These are phyloP conservation scores for Rosellinia necatrix DNA, from an alignment of 2,329 filamentous ascomycete species.

Conservation along the genomic window DNA sequence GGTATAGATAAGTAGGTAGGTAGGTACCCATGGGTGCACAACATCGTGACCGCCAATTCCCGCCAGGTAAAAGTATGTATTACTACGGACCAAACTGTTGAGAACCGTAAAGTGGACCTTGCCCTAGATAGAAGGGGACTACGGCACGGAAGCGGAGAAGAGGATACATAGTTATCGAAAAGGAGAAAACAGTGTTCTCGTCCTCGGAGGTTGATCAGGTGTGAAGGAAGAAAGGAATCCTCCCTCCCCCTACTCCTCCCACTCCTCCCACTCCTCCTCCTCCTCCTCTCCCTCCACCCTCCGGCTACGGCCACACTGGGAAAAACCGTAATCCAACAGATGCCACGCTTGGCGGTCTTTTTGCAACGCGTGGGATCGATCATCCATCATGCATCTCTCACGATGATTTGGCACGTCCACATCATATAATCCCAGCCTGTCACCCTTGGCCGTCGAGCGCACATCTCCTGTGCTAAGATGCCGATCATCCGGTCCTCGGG, in stretches of 20 bases:
- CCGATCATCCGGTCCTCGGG: conserved; percentile 22
- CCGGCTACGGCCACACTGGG: no score
- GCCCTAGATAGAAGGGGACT: not conserved
- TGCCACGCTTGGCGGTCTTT: no score
- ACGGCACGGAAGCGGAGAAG: conserved; percentile 12
- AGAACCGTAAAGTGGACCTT: conserved; percentile 6
- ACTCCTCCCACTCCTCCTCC: no score
- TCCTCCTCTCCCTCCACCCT: no score
- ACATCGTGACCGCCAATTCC: conserved; percentile 21
- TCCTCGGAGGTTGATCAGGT: not conserved
- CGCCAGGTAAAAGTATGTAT: no score
- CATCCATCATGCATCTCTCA: conserved; percentile 9
- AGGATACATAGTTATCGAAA: not conserved
- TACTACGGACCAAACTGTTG: conserved; percentile 8
- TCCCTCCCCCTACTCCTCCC: no score
- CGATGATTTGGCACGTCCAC: conserved; percentile 18
- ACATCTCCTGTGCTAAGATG: conserved; percentile 7
- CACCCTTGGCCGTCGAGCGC: not conserved
- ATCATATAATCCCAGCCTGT: not conserved
- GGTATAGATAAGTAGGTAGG: no score
- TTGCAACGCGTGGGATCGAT: no score
- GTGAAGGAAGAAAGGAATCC: no score
- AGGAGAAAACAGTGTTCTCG: no score
- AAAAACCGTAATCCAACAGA: no score
- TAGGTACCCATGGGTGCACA: not conserved